Evolutionary conservation across 305 asterid species (phyloP).

Genomic region (Striga hermonthica): DNA sequence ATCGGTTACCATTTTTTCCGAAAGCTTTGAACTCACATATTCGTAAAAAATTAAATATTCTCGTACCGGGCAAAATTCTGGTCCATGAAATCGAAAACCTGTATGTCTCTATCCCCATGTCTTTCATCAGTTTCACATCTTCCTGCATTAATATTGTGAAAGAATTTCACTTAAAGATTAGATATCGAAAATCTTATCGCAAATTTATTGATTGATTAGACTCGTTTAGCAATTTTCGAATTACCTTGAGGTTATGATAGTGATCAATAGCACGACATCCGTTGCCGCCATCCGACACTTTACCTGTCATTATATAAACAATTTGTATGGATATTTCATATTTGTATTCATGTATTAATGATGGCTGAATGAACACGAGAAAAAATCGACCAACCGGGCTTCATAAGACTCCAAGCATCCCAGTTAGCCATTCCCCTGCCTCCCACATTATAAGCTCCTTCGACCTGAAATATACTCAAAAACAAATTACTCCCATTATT

Average conservation of each 20-base stretch:
- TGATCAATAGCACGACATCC: conserved; percentile 26
- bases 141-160: conserved; percentile 27
- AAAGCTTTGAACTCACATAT: background rate
- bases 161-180: background rate
- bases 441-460: background rate
- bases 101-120: conserved; percentile 28
- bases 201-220: background rate
- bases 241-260: conserved; percentile 26
- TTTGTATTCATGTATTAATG: background rate
- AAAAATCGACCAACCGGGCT: background rate
- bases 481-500: background rate
- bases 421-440: background rate
- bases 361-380: background rate
- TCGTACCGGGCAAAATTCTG: conserved; percentile 79
- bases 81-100: conserved; percentile 71
- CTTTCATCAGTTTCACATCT: conserved; percentile 29
- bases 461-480: background rate
- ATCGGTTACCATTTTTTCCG: no score
- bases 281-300: conserved; percentile 19
- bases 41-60: background rate
- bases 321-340: conserved; percentile 1
- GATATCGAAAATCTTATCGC: background rate
- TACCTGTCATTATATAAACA: background rate
- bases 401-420: background rate
- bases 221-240: background rate